Percentiles rank a stretch among this genome's conserved stretches.
Evolutionary conservation across 352 stramenopile species (phyloP).

Genomic region (Phytophthora cactorum): DNA sequence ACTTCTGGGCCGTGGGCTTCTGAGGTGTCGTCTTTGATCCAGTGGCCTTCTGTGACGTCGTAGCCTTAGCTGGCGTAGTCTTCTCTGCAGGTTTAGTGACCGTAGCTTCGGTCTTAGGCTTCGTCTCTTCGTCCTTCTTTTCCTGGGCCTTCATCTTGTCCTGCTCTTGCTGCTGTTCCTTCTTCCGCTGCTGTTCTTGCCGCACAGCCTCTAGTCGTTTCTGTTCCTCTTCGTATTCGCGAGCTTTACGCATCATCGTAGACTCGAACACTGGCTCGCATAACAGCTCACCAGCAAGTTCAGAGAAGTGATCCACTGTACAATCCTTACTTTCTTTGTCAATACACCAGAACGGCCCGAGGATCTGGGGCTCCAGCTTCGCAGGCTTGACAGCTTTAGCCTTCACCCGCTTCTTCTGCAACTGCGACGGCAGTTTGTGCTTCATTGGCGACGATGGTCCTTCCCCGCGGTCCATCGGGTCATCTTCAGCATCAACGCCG

Average conservation of each 20-base stretch:
- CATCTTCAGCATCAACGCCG: conserved; percentile 38
- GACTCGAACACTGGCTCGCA: conserved; percentile 52
- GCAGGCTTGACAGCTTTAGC: conserved; percentile 69
- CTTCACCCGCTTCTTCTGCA: conserved; percentile 55
- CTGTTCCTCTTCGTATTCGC: conserved; percentile 51
- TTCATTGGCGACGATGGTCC: conserved; percentile 41
- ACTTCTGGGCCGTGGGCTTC: conserved; percentile 20
- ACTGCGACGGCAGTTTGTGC: conserved; percentile 61
- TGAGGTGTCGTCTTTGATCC: conserved; percentile 4
- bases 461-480: conserved; percentile 23
- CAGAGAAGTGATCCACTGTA: conserved; percentile 27
- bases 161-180: conserved; percentile 32
- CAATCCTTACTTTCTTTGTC: not conserved
- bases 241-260: conserved; percentile 49
- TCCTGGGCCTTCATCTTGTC: conserved; percentile 30
- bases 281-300: conserved; percentile 37
- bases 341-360: conserved; percentile 56
- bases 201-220: conserved; percentile 33
- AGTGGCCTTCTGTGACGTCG: not conserved
- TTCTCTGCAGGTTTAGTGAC: conserved; percentile 9
- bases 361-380: conserved; percentile 69
- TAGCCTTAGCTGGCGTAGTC: conserved; percentile 6
- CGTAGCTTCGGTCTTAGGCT: conserved; percentile 10
- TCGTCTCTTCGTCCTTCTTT: conserved; percentile 17
- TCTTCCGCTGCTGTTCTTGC: conserved; percentile 39